Evolutionary conservation across 495 filamentous ascomycete species (phyloP), one percentile per base, ranked within the genome.

Genomic region (Penicillium lagena): DNA sequence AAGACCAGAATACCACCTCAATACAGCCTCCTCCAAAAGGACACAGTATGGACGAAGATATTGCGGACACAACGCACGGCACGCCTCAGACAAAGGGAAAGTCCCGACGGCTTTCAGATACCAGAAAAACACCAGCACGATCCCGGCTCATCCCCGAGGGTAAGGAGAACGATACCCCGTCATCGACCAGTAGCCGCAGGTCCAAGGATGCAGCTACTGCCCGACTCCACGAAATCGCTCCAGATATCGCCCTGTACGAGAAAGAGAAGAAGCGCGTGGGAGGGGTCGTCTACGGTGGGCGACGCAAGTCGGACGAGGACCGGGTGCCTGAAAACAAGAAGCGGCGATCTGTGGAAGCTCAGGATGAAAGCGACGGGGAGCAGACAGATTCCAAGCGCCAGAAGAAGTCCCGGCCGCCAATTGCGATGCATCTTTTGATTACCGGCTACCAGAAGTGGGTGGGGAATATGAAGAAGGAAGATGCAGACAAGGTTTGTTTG

Each of bases 231-330:
- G 76, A 81, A 15, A 64, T 86, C 17, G 89, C 87, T 9, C 76
- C 81, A 0, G 93, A 96, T 62, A 87, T 96, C 50, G 83, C 82
- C 7, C 68, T 90, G 40, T 96, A 90, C 57, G 85, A 99, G 60
- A 96, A 95, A 56, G 93, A 99, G 63, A 89, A 73, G 71, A 95
- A 93, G 69, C 80, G 81, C 14, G 85, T 86, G 34, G 90, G 89
- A n/a, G 82, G 84, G 31, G 78, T 89, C 2, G 85, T 87, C 54
- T 86, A 89, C 41, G 90, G 89, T 27, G 80, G 82, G 9, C 61
- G 76, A 47, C 68, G 72, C n/a, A 71, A 71, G 29, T 74, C 63
- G 10, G 74, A 76, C 42, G 68, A 70, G 37, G 76, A 77, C 46
- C 55, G 66, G 27, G 60, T 70, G 12, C 38, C 54, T 15, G 43